Evolutionary conservation across 1,139 yeast species (phyloP), one percentile per base, ranked within the genome.

Genomic region (Saccharomyces uvarum): DNA sequence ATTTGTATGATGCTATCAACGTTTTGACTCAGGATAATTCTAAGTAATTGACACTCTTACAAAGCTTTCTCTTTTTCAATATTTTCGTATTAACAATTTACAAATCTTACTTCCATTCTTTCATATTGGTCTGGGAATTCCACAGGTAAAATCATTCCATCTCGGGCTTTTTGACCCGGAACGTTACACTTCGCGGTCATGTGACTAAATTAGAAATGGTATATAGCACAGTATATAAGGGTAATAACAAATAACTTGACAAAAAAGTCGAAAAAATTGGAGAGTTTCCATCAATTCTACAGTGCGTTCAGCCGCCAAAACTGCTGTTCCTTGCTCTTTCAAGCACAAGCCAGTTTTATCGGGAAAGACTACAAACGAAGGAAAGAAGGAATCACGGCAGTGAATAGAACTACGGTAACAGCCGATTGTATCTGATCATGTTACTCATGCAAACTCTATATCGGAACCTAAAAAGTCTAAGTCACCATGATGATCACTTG

Each of bases 381-480:
- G 13, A 19, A 19, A 16, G 13, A 19, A 19, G 1, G 7, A 11
- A 9, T 38, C 24, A 19, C n/a, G 44, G 44, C 19, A 38, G 19
- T 38, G 24, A 4, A 9, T 8, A 33, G 2, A 16, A 19, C 3
- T 9, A 14, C 11, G 9, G 26, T 16, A 38, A 16, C 19, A 24
- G n/a, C 19, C n/a, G 19, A 38, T 38, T 38, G 44, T 38, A 7
- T 11, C 44, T n/a, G 11, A 26, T 13, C 44, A 38, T 38, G 44
- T n/a, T 13, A 2, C 24, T 51, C 53, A 60, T 44, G 49, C 50
- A 21, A 63, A 51, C 26, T 63, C 64, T 2, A 63, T 58, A 42
- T 64, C 66, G 1, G 66, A 63, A 2, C 64, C 67, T 6, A 64
- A 42, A 50, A 62, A 63, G 11, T 53, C 55, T 7, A 61, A 54